Conservation (phyloP, 371 early-diverging fungal genomes). For the Apophysomyces elegans region DNA sequence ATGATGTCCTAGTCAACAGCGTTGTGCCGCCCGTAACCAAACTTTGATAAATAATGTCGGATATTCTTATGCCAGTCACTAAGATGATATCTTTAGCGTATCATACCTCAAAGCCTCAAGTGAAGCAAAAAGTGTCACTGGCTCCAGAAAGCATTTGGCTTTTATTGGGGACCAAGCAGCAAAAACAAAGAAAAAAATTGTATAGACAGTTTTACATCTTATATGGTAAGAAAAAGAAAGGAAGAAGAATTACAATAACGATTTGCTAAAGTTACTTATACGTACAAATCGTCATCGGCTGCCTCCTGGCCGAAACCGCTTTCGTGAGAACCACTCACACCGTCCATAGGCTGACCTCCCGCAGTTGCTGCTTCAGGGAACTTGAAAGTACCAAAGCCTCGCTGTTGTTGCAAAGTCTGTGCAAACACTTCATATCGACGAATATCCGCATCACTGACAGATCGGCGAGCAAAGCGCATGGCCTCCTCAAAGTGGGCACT, state of each 20-base stretch:
- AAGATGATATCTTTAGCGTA: too few relatives aligned
- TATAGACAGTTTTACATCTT: constrained; percentile 15
- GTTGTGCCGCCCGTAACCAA: too few relatives aligned
- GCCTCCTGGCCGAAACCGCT: constrained; percentile 52
- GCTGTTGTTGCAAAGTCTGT: constrained; percentile 92
- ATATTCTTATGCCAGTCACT: too few relatives aligned
- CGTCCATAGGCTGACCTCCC: constrained; percentile 41
- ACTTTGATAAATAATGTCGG: too few relatives aligned
- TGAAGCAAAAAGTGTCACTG: neutral
- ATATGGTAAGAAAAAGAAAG: constrained; percentile 3
- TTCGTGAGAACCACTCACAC: constrained; percentile 35
- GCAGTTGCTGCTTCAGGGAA: constrained; percentile 86
- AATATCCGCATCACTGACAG: constrained; percentile 97
- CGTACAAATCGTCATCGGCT: constrained; percentile 62
- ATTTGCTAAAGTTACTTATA: constrained; percentile 31
- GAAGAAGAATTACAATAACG: neutral
- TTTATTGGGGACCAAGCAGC: constrained; percentile 6
- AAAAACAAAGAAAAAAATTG: constrained; percentile 13
- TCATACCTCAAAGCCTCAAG: too few relatives aligned
- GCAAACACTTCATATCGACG: constrained; percentile 99
- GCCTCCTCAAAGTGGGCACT: constrained; percentile 98
- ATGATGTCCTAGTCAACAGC: too few relatives aligned
- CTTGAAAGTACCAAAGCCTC: constrained; percentile 92
- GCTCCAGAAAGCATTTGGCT: neutral
- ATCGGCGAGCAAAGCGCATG: constrained; percentile 96